phyloP scores from a whole-genome alignment of 345 rosid genomes.

The Arabidopsis suecica region DNA sequence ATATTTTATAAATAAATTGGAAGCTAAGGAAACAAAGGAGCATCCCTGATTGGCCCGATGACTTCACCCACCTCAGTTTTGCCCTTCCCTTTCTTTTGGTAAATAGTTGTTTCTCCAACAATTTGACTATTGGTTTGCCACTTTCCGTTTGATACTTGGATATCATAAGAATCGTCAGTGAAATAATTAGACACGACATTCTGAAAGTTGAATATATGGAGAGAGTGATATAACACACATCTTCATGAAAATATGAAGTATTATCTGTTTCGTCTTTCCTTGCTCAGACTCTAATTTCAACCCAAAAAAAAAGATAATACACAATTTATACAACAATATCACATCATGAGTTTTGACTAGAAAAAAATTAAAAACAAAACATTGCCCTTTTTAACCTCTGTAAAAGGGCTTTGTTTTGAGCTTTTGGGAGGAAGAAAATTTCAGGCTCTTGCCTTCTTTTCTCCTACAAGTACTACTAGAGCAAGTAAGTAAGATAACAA shows the following conservation, averaged over 20 bases:
- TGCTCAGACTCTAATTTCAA: slow-evolving; percentile 25
- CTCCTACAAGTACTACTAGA: slow-evolving; percentile 29
- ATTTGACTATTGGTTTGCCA: background rate
- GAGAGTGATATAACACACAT: background rate
- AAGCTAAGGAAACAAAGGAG: slow-evolving; percentile 5
- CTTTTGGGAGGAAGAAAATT: slow-evolving; percentile 20
- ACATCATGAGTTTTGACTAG: slow-evolving; percentile 35
- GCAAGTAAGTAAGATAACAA: slow-evolving; percentile 33
- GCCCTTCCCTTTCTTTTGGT: background rate
- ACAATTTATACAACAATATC: slow-evolving; percentile 41
- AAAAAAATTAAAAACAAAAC: slow-evolving; percentile 18
- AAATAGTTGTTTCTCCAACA: background rate
- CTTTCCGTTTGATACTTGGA: background rate
- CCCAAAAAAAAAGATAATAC: slow-evolving; percentile 30
- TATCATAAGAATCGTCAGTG: background rate
- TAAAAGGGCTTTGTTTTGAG: slow-evolving; percentile 34
- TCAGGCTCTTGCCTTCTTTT: slow-evolving; percentile 25
- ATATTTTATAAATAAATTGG: background rate
- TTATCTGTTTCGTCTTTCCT: background rate
- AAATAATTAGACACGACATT: background rate
- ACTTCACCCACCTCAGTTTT: background rate
- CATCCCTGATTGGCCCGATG: slow-evolving; percentile 28
- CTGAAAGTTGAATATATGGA: background rate
- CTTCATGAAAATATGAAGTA: background rate
- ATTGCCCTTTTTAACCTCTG: slow-evolving; percentile 29